phyloP scores from a whole-genome alignment of 2,329 filamentous ascomycete species.

The Pleomassaria siparia region DNA sequence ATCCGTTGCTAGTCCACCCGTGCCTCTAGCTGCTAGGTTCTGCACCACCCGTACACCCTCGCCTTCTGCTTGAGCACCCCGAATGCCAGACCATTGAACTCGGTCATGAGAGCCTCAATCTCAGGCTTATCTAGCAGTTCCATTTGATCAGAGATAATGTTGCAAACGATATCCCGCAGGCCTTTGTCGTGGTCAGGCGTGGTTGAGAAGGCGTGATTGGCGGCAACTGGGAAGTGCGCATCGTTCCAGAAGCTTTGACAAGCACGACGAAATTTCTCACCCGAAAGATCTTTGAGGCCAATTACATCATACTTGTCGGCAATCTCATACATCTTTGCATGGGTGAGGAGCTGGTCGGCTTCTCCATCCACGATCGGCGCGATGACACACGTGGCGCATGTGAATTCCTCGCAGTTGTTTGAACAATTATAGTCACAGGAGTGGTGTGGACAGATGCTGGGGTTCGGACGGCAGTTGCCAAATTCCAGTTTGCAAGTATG shows the following conservation, averaged over 20 bases:
- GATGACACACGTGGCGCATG: no score
- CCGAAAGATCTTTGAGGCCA: conserved; percentile 3
- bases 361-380: no score
- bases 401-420: no score
- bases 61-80: not conserved
- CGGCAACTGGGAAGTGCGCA: conserved; percentile 3
- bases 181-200: conserved; percentile 9
- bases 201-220: conserved; percentile 3
- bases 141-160: not conserved
- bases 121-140: not conserved
- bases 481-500: no score
- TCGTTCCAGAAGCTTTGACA: not conserved
- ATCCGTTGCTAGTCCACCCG: no score
- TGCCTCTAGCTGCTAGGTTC: not conserved
- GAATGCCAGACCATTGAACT: not conserved
- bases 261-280: conserved; percentile 5
- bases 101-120: not conserved
- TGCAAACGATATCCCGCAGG: not conserved
- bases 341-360: not conserved
- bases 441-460: no score
- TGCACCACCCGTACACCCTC: not conserved
- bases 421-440: no score
- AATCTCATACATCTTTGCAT: conserved; percentile 13
- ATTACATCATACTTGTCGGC: conserved; percentile 16
- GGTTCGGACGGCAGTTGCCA: no score